A percentile compares a stretch with the other conserved stretches of the same genome.
Conservation (phyloP, 176 grass and related monocot species). For the Rhipidocladum racemiflorum region DNA sequence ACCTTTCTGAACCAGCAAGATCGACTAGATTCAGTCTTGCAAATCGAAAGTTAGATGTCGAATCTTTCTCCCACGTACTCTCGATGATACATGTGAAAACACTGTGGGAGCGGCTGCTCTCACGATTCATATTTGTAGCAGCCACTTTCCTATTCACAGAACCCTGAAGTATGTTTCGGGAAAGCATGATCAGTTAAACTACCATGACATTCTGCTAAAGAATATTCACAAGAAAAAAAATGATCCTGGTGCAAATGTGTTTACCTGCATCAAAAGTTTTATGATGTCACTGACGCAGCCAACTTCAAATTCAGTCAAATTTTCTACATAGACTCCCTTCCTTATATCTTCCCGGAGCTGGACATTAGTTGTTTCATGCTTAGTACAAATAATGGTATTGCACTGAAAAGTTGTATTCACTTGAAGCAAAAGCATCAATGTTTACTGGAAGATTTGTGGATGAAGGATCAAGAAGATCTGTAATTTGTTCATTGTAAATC, state of each 20-base stretch:
- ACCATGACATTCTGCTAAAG: background rate
- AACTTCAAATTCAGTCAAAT: constrained; percentile 85
- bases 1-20: constrained; percentile 97
- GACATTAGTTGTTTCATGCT: constrained; percentile 19
- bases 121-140: constrained; percentile 88
- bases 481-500: constrained; percentile 99
- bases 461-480: constrained; percentile 90
- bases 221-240: constrained; percentile 29
- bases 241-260: background rate
- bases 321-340: constrained; percentile 91
- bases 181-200: background rate
- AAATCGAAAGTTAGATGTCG: constrained; percentile 69
- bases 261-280: constrained; percentile 80
- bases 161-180: constrained; percentile 55
- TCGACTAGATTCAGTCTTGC: constrained; percentile 96
- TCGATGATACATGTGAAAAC: constrained; percentile 98
- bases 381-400: constrained; percentile 18
- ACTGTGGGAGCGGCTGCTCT: constrained; percentile 93
- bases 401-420: constrained; percentile 7
- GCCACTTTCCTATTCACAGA: constrained; percentile 89
- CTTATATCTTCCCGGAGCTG: constrained; percentile 79
- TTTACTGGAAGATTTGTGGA: constrained; percentile 81
- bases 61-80: constrained; percentile 90
- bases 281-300: constrained; percentile 83
- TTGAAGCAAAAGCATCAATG: constrained; percentile 29